Evolutionary conservation across 345 rosid species (phyloP).

Genomic region (Rhizophora apiculata): DNA sequence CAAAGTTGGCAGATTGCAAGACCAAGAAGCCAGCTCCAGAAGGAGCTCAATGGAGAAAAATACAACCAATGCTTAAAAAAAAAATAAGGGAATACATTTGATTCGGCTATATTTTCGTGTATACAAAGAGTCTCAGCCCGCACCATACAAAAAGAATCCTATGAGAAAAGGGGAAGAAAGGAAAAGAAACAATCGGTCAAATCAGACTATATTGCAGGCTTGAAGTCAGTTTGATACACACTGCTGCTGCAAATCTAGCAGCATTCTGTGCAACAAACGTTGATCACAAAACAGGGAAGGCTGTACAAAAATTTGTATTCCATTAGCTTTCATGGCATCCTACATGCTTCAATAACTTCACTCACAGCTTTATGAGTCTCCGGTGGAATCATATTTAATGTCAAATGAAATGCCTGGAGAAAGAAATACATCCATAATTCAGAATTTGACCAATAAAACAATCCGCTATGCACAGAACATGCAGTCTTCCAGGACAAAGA

Average conservation of each 20-base stretch:
- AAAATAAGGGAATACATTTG: background rate
- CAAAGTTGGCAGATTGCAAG: no score
- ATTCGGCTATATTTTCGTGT: constrained; percentile 23
- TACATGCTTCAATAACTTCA: constrained; percentile 89
- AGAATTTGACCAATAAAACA: background rate
- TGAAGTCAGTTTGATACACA: constrained; percentile 13
- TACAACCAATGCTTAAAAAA: no score
- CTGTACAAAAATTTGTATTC: constrained; percentile 50
- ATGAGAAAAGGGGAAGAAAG: background rate
- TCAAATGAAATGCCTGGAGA: constrained; percentile 75
- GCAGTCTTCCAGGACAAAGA: no score
- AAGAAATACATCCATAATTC: background rate
- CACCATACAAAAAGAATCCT: constrained; percentile 31
- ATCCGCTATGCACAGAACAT: background rate
- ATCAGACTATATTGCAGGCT: constrained; percentile 23
- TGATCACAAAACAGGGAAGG: constrained; percentile 16
- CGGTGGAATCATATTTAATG: constrained; percentile 87
- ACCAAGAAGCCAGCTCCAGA: no score
- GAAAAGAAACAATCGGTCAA: constrained; percentile 8
- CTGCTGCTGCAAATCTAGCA: constrained; percentile 19
- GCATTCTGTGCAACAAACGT: constrained; percentile 21
- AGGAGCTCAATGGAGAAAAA: no score
- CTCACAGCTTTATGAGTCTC: constrained; percentile 89
- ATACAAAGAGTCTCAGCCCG: constrained; percentile 22
- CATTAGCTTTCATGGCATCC: constrained; percentile 38